Evolutionary conservation across 345 rosid species (phyloP).

Genomic region (Camelina laxa): DNA sequence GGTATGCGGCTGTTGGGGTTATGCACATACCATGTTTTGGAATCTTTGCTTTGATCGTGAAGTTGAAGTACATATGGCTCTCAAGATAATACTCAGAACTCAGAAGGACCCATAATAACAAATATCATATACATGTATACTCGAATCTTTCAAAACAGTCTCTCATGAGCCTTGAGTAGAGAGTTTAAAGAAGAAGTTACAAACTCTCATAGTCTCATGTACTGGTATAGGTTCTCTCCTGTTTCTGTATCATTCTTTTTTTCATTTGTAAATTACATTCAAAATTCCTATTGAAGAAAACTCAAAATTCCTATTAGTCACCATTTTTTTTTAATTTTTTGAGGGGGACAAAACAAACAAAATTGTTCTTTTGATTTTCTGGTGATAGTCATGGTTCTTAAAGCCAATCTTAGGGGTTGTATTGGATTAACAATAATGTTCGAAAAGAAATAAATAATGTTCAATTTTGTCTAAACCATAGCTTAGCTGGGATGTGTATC

Average conservation of each 20-base stretch:
- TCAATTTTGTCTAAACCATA: too few species aligned
- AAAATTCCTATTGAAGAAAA: conserved; percentile 16
- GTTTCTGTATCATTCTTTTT: neutral
- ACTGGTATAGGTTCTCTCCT: neutral
- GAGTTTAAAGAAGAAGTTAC: conserved; percentile 6
- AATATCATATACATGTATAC: conserved; percentile 2
- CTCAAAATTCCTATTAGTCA: neutral
- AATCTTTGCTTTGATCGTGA: conserved; percentile 54
- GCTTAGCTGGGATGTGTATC: too few species aligned
- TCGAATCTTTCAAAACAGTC: neutral
- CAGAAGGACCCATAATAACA: conserved; percentile 20
- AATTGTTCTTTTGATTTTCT: neutral
- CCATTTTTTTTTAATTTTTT: neutral
- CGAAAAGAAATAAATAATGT: too few species aligned
- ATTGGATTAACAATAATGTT: too few species aligned
- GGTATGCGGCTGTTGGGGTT: conserved; percentile 59
- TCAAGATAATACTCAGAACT: conserved; percentile 48
- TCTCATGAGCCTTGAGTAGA: neutral
- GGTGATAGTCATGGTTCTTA: too few species aligned
- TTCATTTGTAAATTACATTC: conserved; percentile 35
- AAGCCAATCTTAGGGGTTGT: too few species aligned
- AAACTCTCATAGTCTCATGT: conserved; percentile 4
- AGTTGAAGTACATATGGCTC: conserved; percentile 52
- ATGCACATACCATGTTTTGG: conserved; percentile 70
- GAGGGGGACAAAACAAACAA: neutral